phyloP scores from a whole-genome alignment of 805 yeast genomes.

The Schizosaccharomyces osmophilus region DNA sequence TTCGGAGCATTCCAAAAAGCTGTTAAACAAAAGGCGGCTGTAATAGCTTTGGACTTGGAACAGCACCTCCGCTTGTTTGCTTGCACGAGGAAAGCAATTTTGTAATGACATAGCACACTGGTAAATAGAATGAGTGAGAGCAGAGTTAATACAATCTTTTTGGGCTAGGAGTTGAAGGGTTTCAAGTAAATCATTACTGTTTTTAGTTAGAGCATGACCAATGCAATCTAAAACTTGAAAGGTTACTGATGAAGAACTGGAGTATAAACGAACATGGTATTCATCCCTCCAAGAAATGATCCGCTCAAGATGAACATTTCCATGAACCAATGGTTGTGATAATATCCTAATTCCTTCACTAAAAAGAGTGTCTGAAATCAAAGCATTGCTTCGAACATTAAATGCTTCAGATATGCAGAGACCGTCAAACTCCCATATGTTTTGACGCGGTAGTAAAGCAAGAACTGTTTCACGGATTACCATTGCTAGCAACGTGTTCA shows the following conservation, averaged over 20 bases:
- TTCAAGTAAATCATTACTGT: not conserved
- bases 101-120: not conserved
- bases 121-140: not conserved
- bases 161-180: not conserved
- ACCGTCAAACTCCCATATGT: not conserved
- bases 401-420: not conserved
- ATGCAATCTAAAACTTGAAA: not conserved
- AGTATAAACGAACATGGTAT: not conserved
- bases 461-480: not conserved
- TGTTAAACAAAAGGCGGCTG: no score
- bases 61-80: no score
- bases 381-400: not conserved
- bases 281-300: not conserved
- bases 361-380: not conserved
- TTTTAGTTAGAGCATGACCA: not conserved
- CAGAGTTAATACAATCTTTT: not conserved
- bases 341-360: not conserved
- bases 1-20: no score
- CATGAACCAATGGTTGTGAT: not conserved
- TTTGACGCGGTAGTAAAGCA: not conserved
- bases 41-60: no score
- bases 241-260: not conserved
- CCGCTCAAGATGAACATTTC: not conserved
- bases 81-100: not conserved
- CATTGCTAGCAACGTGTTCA: not conserved